Evolutionary conservation across 495 filamentous ascomycete genomes (phyloP).

Genomic region (Darksidea phi): DNA sequence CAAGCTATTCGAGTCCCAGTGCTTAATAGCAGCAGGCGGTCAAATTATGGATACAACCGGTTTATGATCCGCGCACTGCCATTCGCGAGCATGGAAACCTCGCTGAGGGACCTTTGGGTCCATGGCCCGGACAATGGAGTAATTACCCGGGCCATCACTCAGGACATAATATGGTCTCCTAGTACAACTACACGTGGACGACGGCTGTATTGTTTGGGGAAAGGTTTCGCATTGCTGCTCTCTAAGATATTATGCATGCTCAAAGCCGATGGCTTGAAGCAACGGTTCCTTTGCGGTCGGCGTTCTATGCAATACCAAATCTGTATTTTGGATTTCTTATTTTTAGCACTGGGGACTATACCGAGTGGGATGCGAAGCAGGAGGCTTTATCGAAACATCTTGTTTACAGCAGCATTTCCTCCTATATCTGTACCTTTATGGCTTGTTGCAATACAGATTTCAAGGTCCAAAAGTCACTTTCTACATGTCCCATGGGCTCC

Average conservation of each 20-base stretch:
- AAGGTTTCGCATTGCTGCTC: neutral
- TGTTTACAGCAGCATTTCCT: neutral
- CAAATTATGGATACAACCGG: slow-evolving; percentile 12
- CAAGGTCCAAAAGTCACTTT: neutral
- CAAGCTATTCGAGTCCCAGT: slow-evolving; percentile 9
- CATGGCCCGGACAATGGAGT: no score
- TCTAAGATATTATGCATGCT: slow-evolving; percentile 12
- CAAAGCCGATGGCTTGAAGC: neutral
- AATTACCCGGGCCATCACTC: no score
- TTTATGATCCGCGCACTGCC: slow-evolving; percentile 15
- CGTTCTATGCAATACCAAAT: neutral
- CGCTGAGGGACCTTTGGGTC: no score
- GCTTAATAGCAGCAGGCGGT: slow-evolving; percentile 29
- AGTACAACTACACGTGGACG: no score
- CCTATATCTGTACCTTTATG: neutral
- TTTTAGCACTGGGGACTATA: no score
- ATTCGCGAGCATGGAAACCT: neutral
- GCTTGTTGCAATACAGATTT: neutral
- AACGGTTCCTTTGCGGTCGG: neutral
- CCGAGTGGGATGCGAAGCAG: neutral
- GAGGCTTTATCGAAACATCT: neutral
- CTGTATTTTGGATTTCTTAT: no score
- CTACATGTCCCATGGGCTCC: no score
- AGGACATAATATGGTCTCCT: no score
- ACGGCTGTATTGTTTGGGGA: neutral